A percentile compares a stretch with the other conserved stretches of the same genome.
phyloP scores from a whole-genome alignment of 352 stramenopile species.

The Thraustotheca clavata region DNA sequence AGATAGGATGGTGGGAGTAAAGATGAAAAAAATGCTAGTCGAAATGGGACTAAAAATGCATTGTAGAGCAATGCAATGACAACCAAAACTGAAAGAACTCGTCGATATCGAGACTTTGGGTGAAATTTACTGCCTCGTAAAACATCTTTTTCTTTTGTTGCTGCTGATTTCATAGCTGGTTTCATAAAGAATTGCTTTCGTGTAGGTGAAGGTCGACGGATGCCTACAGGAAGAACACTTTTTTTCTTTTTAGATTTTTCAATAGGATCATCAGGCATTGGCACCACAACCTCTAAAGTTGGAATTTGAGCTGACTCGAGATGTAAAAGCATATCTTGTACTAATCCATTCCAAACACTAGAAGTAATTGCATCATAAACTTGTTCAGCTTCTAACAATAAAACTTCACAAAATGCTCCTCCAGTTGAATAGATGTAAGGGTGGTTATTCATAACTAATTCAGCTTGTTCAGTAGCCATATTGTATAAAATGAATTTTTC shows the following conservation, averaged over 20 bases:
- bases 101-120: slow-evolving; percentile 24
- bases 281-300: too few species aligned
- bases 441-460: not conserved
- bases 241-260: too few species aligned
- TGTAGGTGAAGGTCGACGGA: too few species aligned
- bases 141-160: slow-evolving; percentile 6
- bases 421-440: not conserved
- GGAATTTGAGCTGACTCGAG: too few species aligned
- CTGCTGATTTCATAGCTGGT: not conserved
- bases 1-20: slow-evolving; percentile 13
- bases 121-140: slow-evolving; percentile 7
- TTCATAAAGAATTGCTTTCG: not conserved
- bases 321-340: slow-evolving; percentile 1
- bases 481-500: not conserved
- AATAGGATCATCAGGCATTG: too few species aligned
- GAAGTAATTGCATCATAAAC: slow-evolving; percentile 5
- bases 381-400: not conserved
- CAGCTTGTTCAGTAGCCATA: not conserved
- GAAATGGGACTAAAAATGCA: slow-evolving; percentile 34
- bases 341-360: not conserved
- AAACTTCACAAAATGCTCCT: slow-evolving; percentile 12
- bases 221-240: too few species aligned
- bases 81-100: slow-evolving; percentile 31
- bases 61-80: slow-evolving; percentile 36
- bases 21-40: slow-evolving; percentile 29